These are phyloP conservation scores for Cyberlindnera maclurae DNA, from an alignment of 805 yeast genomes.

Conservation along the genomic window DNA sequence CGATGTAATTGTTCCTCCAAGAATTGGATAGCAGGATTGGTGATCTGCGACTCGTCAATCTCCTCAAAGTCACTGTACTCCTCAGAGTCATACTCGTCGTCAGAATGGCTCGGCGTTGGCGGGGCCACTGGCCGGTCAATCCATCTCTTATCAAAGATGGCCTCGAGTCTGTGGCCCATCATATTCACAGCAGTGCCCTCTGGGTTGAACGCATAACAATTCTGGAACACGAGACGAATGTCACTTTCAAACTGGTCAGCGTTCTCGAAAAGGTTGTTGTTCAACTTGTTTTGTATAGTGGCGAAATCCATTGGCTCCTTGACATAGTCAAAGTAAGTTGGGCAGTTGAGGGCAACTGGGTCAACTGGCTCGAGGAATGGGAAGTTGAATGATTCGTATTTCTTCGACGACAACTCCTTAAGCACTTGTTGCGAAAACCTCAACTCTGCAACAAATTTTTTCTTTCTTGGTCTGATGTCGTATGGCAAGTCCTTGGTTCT, in stretches of 20 bases:
- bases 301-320: slow-evolving; percentile 94
- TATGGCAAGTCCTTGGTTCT: slow-evolving; percentile 89
- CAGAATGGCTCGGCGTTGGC: slow-evolving; percentile 21
- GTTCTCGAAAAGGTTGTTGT: slow-evolving; percentile 80
- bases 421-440: slow-evolving; percentile 77
- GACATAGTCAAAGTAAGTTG: slow-evolving; percentile 79
- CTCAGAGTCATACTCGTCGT: slow-evolving; percentile 22
- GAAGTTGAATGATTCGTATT: slow-evolving; percentile 76
- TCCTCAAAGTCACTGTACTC: slow-evolving; percentile 39
- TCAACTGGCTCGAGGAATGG: slow-evolving; percentile 94
- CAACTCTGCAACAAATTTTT: slow-evolving; percentile 85
- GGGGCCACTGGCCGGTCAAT: slow-evolving; percentile 72
- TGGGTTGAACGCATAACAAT: slow-evolving; percentile 91
- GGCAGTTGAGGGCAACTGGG: slow-evolving; percentile 88
- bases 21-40: slow-evolving; percentile 85
- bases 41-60: slow-evolving; percentile 54
- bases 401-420: slow-evolving; percentile 76
- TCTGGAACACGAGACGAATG: slow-evolving; percentile 72
- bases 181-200: slow-evolving; percentile 93
- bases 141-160: slow-evolving; percentile 84
- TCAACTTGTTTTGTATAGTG: slow-evolving; percentile 71
- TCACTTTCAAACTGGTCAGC: slow-evolving; percentile 86
- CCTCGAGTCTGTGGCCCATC: slow-evolving; percentile 92
- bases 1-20: slow-evolving; percentile 80
- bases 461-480: slow-evolving; percentile 84